Conservation (phyloP, 306 rosid genomes). For the Calophaca sinica region DNA sequence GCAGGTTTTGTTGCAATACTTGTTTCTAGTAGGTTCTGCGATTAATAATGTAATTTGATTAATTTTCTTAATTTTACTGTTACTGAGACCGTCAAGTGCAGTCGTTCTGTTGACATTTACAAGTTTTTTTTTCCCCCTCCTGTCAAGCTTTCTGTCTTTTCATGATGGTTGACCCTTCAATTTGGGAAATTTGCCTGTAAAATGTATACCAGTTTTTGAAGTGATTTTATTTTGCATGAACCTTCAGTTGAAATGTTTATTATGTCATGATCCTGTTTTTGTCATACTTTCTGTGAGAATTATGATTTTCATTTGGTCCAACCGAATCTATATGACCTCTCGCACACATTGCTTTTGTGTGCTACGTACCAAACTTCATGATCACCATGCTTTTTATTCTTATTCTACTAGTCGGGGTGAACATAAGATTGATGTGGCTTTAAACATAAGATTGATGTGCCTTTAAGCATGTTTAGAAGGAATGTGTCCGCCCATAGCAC, state of each 20-base stretch:
- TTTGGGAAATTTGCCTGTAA: conserved; percentile 41
- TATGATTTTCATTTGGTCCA: neutral
- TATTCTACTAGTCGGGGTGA: no score
- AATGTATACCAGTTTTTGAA: conserved; percentile 30
- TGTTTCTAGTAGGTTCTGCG: conserved; percentile 46
- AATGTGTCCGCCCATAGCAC: no score
- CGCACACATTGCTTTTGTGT: neutral
- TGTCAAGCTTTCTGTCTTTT: conserved; percentile 8
- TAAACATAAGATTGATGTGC: no score
- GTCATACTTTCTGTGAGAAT: neutral
- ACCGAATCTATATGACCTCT: neutral
- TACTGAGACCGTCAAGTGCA: conserved; percentile 28
- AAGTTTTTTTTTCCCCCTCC: conserved; percentile 9
- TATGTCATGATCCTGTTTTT: neutral
- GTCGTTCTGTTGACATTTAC: conserved; percentile 17
- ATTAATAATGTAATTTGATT: conserved; percentile 50
- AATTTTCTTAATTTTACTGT: conserved; percentile 7
- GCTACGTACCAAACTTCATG: no score
- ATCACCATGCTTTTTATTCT: no score
- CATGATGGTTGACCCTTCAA: conserved; percentile 34
- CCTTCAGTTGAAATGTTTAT: neutral
- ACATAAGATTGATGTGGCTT: no score
- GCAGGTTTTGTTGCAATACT: conserved; percentile 52
- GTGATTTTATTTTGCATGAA: conserved; percentile 28
- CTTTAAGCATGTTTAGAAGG: no score